A percentile compares a stretch with the other conserved stretches of the same genome.
Evolutionary conservation across 139 green algal genomes (phyloP).

Genomic region (Micromonas pusilla): DNA sequence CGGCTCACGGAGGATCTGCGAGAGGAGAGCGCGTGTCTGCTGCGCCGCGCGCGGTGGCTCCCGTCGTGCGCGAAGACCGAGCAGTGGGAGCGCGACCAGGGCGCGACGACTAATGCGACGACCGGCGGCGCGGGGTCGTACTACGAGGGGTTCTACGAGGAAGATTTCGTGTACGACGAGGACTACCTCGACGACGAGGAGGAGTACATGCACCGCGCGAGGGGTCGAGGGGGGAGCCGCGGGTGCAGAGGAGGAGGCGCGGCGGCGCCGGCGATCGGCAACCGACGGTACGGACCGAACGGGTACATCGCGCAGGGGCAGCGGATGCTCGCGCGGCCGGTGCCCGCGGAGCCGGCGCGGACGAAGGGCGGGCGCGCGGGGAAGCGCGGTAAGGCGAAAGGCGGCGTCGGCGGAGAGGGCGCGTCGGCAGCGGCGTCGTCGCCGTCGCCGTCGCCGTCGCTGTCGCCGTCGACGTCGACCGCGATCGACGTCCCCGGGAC

Average conservation of each 20-base stretch:
- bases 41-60: neutral
- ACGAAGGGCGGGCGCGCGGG: neutral
- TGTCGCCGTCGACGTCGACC: neutral
- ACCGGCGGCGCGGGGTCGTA: neutral
- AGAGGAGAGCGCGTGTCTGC: neutral
- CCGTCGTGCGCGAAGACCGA: too few relatives aligned
- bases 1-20: neutral
- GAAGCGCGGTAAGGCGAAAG: too few relatives aligned
- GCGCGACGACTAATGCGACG: neutral
- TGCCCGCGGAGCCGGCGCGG: neutral
- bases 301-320: neutral
- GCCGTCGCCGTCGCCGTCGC: neutral
- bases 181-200: conserved; percentile 1
- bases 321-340: neutral
- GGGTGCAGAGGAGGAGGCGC: too few relatives aligned
- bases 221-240: too few relatives aligned
- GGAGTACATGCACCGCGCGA: neutral
- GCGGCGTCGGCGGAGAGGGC: too few relatives aligned
- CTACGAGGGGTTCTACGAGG: neutral
- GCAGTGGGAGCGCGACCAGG: too few relatives aligned
- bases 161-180: conserved; percentile 1
- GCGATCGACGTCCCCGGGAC: neutral
- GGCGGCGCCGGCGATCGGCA: neutral
- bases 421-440: neutral
- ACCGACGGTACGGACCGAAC: conserved; percentile 15